Percentiles rank a stretch among this genome's conserved stretches.
Conservation (phyloP, 495 filamentous ascomycete species). For the Elasticomyces elasticus region DNA sequence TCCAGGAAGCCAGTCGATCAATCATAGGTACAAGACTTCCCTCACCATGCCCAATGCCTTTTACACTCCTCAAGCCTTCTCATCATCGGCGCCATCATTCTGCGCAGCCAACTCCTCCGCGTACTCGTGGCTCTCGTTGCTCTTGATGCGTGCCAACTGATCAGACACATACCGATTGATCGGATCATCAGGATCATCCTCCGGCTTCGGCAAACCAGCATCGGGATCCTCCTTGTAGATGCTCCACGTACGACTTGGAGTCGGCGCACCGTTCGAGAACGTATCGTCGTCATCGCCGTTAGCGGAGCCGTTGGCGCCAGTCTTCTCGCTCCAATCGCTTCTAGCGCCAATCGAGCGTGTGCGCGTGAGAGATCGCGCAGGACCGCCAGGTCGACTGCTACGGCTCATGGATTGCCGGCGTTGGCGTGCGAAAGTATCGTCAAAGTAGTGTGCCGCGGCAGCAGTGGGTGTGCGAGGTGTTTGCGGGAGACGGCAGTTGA, state of each 20-base stretch:
- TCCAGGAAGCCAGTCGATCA: no score
- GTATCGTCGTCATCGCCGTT: slow-evolving; percentile 24
- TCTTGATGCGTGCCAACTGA: slow-evolving; percentile 29
- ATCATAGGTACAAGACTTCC: no score
- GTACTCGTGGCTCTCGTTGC: slow-evolving; percentile 19
- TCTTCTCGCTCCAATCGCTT: slow-evolving; percentile 60
- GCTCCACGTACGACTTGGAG: slow-evolving; percentile 15
- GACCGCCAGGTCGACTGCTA: slow-evolving; percentile 27
- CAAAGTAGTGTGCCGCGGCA: slow-evolving; percentile 86
- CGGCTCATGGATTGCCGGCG: slow-evolving; percentile 27
- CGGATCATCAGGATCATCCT: slow-evolving; percentile 29
- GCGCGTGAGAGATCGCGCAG: slow-evolving; percentile 71
- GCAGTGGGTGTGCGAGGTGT: slow-evolving; percentile 78
- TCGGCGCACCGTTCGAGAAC: slow-evolving; percentile 6
- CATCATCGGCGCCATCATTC: slow-evolving; percentile 23
- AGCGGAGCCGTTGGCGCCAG: slow-evolving; percentile 36
- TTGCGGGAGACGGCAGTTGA: slow-evolving; percentile 85
- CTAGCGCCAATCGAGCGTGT: slow-evolving; percentile 73
- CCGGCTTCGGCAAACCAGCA: slow-evolving; percentile 25
- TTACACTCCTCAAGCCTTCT: no score
- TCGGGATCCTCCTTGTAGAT: slow-evolving; percentile 16
- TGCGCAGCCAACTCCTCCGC: slow-evolving; percentile 30
- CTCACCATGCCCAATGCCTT: no score
- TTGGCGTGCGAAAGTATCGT: slow-evolving; percentile 68
- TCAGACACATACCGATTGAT: slow-evolving; percentile 32